Percentiles rank a stretch among this genome's conserved stretches.
phyloP scores from a whole-genome alignment of 371 early-diverging fungal species.

The Vairimorpha ceranae region DNA sequence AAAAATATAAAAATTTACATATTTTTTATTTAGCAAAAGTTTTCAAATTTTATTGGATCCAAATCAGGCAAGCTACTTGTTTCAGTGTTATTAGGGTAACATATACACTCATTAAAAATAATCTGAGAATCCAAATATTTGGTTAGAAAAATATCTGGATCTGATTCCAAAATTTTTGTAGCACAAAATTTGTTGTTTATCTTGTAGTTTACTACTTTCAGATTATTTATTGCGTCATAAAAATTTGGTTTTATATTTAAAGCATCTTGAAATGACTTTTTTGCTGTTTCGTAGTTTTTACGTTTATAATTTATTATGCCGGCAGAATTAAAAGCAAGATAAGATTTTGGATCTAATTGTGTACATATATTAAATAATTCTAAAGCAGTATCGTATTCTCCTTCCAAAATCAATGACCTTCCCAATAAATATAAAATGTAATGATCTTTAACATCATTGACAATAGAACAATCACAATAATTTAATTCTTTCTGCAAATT shows the following conservation, averaged over 20 bases:
- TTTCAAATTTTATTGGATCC: not conserved
- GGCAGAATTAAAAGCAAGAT: not conserved
- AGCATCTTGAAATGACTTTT: not conserved
- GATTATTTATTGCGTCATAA: not conserved
- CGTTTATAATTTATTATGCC: not conserved
- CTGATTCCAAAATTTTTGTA: not conserved
- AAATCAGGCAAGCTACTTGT: not conserved
- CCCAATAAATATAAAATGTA: conserved; percentile 5
- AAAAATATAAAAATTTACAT: too few species aligned
- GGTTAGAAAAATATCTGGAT: not conserved
- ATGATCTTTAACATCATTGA: not conserved
- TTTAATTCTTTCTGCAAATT: not conserved
- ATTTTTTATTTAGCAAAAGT: too few species aligned
- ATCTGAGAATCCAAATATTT: conserved; percentile 12
- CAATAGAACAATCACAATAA: not conserved
- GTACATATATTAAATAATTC: not conserved
- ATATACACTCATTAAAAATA: not conserved
- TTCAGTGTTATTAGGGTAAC: not conserved
- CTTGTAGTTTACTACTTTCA: not conserved
- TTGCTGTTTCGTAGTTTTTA: not conserved
- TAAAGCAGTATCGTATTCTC: not conserved
- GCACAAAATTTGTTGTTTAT: not conserved
- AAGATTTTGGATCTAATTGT: not conserved
- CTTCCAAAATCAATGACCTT: not conserved
- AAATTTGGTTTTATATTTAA: not conserved